Evolutionary conservation across 441 rosid genomes (phyloP).

Genomic region (Breynia disticha): DNA sequence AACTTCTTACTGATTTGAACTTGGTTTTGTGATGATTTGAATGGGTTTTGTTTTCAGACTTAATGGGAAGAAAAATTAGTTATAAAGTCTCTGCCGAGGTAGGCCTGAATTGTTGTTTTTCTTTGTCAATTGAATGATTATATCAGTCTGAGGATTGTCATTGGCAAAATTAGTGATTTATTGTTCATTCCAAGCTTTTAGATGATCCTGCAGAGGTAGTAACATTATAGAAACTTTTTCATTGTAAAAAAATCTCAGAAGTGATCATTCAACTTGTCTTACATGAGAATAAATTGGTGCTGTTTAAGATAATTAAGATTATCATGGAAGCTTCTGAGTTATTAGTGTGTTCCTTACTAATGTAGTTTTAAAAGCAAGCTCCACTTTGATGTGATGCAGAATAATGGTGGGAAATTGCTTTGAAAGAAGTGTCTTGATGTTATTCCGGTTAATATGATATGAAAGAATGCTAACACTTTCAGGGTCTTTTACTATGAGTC

Average conservation of each 20-base stretch:
- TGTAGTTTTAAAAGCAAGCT: too few relatives aligned
- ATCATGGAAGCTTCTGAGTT: background rate
- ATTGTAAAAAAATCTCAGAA: too few relatives aligned
- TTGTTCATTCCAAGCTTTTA: too few relatives aligned
- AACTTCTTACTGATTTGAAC: background rate
- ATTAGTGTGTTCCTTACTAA: too few relatives aligned
- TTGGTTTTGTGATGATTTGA: background rate
- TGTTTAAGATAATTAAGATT: background rate
- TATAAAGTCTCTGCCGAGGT: conserved; percentile 46
- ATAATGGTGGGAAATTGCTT: too few relatives aligned
- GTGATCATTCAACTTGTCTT: too few relatives aligned
- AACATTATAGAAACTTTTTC: too few relatives aligned
- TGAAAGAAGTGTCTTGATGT: background rate
- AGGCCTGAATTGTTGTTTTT: conserved; percentile 5
- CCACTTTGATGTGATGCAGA: too few relatives aligned
- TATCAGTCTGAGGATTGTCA: background rate
- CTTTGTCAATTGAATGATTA: background rate
- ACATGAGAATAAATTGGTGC: too few relatives aligned
- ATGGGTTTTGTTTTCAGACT: conserved; percentile 21
- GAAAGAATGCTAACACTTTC: background rate
- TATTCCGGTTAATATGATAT: background rate
- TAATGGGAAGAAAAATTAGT: conserved; percentile 33
- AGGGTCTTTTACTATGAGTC: too few relatives aligned
- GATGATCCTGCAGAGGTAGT: too few relatives aligned
- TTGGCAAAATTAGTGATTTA: background rate